Percentiles rank a stretch among this genome's conserved stretches.
These are phyloP conservation scores for Cryptococcus sp. DNA, from an alignment of 1,284 basidiomycete genomes.

Conservation along the genomic window DNA sequence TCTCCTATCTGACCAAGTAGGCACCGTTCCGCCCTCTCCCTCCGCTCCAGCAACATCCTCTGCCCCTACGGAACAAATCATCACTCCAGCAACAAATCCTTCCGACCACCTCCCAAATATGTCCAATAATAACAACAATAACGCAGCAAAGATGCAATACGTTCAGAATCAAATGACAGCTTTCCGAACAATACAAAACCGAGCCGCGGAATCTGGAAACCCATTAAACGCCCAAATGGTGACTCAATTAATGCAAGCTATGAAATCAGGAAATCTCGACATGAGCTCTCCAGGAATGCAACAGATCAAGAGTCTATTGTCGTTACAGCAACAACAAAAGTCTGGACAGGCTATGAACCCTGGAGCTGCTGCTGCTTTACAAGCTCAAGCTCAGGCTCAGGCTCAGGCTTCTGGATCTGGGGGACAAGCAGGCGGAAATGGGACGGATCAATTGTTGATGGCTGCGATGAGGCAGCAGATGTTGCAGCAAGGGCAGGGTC, in stretches of 20 bases:
- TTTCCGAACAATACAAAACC: conserved; percentile 10
- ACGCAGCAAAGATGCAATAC: background rate
- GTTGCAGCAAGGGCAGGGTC: conserved; percentile 9
- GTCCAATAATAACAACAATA: background rate
- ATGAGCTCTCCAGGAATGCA: conserved; percentile 14
- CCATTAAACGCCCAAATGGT: conserved; percentile 14
- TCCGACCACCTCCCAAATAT: background rate
- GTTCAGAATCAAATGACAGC: conserved; percentile 15
- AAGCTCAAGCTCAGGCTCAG: background rate
- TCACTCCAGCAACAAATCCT: conserved; percentile 1
- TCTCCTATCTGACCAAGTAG: background rate
- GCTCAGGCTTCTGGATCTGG: no score
- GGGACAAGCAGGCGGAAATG: conserved; percentile 2
- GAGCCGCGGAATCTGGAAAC: conserved; percentile 3
- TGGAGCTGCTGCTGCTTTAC: background rate
- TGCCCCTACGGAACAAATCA: background rate
- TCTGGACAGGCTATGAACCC: background rate
- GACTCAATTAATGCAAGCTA: conserved; percentile 11
- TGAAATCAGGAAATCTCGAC: conserved; percentile 9
- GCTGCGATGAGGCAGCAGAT: conserved; percentile 18
- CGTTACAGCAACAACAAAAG: conserved; percentile 13
- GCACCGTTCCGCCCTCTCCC: conserved; percentile 5
- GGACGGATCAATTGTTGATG: conserved; percentile 14
- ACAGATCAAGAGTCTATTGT: conserved; percentile 17
- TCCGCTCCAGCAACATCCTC: conserved; percentile 6